These are phyloP conservation scores for Sanghuangporus baumii DNA, from an alignment of 1,284 basidiomycete species.

Conservation along the genomic window DNA sequence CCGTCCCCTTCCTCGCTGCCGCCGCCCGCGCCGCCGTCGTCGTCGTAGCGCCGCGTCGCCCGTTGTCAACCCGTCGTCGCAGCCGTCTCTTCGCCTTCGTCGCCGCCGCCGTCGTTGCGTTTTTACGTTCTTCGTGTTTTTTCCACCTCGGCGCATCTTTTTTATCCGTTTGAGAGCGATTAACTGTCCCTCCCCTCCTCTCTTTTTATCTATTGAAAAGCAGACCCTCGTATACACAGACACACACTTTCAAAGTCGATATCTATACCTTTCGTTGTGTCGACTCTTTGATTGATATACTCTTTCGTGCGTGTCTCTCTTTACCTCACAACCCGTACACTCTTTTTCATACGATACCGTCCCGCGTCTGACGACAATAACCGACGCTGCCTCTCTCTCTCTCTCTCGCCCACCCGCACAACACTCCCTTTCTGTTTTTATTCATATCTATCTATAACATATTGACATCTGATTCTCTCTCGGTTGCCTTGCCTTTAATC, in stretches of 20 bases:
- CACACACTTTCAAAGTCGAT: conserved; percentile 10
- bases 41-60: neutral
- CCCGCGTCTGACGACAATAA: neutral
- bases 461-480: conserved; percentile 29
- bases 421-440: conserved; percentile 28
- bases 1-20: conserved; percentile 1
- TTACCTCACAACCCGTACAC: conserved; percentile 14
- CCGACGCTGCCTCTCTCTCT: neutral
- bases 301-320: conserved; percentile 19
- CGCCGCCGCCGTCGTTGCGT: conserved; percentile 3
- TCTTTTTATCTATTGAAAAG: conserved; percentile 3
- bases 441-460: conserved; percentile 15
- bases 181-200: neutral
- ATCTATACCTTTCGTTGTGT: conserved; percentile 7
- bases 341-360: neutral
- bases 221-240: neutral
- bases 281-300: neutral
- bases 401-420: conserved; percentile 23
- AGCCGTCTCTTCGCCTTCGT: conserved; percentile 4
- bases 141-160: conserved; percentile 1
- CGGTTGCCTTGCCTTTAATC: conserved; percentile 23
- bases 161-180: conserved; percentile 10
- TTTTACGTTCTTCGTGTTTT: neutral
- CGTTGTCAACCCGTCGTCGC: neutral
- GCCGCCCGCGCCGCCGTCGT: conserved; percentile 13